phyloP scores from a whole-genome alignment of 202 grass and related monocot genomes.

The Bolboschoenoplectus hybrid region DNA sequence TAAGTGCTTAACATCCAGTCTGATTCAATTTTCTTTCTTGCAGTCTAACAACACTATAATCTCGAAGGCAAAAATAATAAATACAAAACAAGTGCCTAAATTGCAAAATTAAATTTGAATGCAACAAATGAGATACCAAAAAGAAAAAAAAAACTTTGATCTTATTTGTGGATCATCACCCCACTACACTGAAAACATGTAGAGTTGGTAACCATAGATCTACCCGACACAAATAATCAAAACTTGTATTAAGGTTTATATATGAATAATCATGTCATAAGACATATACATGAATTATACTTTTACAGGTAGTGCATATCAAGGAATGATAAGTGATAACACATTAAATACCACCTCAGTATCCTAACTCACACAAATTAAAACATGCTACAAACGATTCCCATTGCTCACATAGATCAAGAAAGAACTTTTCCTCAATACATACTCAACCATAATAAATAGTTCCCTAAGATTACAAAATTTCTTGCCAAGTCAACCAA shows the following conservation, averaged over 20 bases:
- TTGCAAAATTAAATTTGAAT: conserved; percentile 25
- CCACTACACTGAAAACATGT: not conserved
- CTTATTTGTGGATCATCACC: not conserved
- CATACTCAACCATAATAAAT: not conserved
- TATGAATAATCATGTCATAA: not conserved
- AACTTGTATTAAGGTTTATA: too few species aligned
- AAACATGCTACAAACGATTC: not conserved
- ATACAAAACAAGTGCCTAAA: conserved; percentile 11
- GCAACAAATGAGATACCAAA: not conserved
- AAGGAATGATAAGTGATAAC: not conserved
- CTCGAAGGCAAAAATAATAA: not conserved
- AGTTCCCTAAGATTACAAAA: conserved; percentile 24
- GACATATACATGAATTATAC: not conserved
- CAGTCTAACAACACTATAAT: not conserved
- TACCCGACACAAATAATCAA: too few species aligned
- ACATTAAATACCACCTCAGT: not conserved
- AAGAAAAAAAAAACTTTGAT: not conserved
- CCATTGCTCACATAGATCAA: not conserved
- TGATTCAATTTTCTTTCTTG: not conserved
- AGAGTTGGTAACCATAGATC: not conserved
- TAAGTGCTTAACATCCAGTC: not conserved
- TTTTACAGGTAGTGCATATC: not conserved
- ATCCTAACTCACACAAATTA: not conserved
- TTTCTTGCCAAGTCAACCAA: not conserved
- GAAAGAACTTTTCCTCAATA: not conserved